These are phyloP conservation scores for Picea sitchensis DNA, from an alignment of 75 land plant genomes.

Conservation along the genomic window DNA sequence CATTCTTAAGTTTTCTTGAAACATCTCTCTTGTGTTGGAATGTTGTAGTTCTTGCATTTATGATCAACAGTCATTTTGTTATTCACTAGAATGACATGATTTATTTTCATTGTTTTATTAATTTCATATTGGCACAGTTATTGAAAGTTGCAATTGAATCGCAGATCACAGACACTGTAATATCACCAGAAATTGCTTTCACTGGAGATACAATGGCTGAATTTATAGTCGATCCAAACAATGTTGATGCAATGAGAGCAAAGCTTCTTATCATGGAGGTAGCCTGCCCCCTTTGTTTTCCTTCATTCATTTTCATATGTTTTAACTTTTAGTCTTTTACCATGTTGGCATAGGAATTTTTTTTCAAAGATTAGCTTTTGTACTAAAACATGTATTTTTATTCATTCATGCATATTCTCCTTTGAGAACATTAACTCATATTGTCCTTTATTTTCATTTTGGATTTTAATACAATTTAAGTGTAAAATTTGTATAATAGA, in stretches of 20 bases:
- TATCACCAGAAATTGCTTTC: constrained; percentile 92
- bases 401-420: no score
- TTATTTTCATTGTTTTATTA: neutral
- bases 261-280: constrained; percentile 97
- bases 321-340: no score
- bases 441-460: no score
- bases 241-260: constrained; percentile 59
- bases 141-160: neutral
- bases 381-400: no score
- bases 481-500: neutral
- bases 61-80: neutral
- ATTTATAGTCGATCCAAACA: constrained; percentile 51
- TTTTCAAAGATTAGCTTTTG: no score
- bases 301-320: no score
- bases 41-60: neutral
- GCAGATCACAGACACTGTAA: constrained; percentile 74
- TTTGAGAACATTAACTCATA: no score
- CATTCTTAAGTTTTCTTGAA: neutral
- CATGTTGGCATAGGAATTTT: no score
- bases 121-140: neutral
- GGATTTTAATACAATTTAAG: no score
- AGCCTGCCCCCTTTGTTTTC: neutral
- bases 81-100: neutral
- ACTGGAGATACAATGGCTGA: constrained; percentile 77
- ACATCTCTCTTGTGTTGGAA: constrained; percentile 8